Evolutionary conservation across 768 basidiomycete genomes (phyloP).

Genomic region (Leccinellum albellum): DNA sequence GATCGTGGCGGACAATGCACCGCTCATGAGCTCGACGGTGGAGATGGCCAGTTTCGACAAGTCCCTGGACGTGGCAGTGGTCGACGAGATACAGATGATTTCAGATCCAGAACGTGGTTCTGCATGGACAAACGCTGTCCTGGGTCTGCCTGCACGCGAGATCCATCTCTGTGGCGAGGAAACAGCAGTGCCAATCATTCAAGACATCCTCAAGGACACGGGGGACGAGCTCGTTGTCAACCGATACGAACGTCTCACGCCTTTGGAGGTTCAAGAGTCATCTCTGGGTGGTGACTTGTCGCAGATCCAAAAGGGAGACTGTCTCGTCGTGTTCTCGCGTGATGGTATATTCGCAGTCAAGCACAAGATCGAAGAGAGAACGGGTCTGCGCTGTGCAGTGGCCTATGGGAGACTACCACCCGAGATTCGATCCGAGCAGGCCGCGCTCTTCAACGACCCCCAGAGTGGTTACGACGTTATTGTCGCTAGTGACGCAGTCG

Average conservation of each 20-base stretch:
- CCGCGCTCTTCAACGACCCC: too few relatives aligned
- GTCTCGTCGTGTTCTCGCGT: too few relatives aligned
- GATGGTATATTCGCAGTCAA: constrained; percentile 74
- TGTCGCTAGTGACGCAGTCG: too few relatives aligned
- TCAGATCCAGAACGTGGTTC: constrained; percentile 72
- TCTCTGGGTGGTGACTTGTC: too few relatives aligned
- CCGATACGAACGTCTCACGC: too few relatives aligned
- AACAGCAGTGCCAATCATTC: constrained; percentile 52
- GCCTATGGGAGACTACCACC: constrained; percentile 88
- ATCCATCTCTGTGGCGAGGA: constrained; percentile 96
- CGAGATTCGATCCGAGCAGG: too few relatives aligned
- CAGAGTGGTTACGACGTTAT: too few relatives aligned
- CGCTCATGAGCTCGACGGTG: constrained; percentile 79
- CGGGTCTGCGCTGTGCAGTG: constrained; percentile 81
- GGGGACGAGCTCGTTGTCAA: too few relatives aligned
- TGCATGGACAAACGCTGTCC: constrained; percentile 79
- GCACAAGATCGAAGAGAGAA: constrained; percentile 59
- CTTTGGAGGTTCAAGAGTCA: too few relatives aligned
- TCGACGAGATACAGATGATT: constrained; percentile 98
- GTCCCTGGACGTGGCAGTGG: constrained; percentile 76
- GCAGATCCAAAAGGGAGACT: too few relatives aligned
- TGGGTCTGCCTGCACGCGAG: constrained; percentile 73
- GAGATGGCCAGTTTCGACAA: constrained; percentile 69
- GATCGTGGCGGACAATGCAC: constrained; percentile 54
- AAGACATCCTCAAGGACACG: too few relatives aligned